Base-by-base conservation (phyloP, 2,329 filamentous ascomycete genomes). In the Neopestalotiopsis clavispora region DNA sequence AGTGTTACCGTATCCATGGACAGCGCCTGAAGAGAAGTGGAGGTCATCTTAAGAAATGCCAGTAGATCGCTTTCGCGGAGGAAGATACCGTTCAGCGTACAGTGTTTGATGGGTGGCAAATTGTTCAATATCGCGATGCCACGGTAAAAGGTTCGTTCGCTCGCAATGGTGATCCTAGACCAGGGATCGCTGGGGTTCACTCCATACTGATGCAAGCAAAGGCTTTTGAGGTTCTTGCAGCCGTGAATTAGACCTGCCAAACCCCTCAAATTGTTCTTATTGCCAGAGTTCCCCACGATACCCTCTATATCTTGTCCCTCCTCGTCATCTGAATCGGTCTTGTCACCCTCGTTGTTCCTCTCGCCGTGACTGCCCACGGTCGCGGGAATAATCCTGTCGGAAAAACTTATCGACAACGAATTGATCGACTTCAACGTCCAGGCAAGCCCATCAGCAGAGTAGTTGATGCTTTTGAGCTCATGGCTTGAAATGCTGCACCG, bases 21-120 rank as follows among this genome's bases (percentile, higher is more conserved):
- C 0, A 60, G 28, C 3, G 17, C 2, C 28, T 20, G 57, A 28
- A 60, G 57, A 60, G 57, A 20, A 7, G 5, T 60, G 57, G 57
- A 28, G 57, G 17, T 60, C n/a, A 9, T 60, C n/a, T 60, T 0
- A 14, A 60, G 57, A 60, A 60, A 60, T 14, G 17, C 9, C 17
- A 60, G 57, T 32, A 60, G 9, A 60, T 60, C 57, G n/a, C 57
- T 60, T 12, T 60, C 57, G 4, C 57, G 20, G 57, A 60, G 57
- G 14, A 60, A 60, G 28, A 60, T 1, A 2, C 57, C 57, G 28
- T 28, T 20, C 1, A 56, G 49, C 1, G 20, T 7, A 56, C 49
- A 56, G 6, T 56, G 1, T 56, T 56, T 14, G 0, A 56, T 56
- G 9, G 49, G 49, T 1, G 49, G 49, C 49, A 56, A 14, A 1